Percentiles rank a stretch among this genome's conserved stretches.
Evolutionary conservation across 2,329 filamentous ascomycete species (phyloP).

Genomic region (Colletotrichum sp.): DNA sequence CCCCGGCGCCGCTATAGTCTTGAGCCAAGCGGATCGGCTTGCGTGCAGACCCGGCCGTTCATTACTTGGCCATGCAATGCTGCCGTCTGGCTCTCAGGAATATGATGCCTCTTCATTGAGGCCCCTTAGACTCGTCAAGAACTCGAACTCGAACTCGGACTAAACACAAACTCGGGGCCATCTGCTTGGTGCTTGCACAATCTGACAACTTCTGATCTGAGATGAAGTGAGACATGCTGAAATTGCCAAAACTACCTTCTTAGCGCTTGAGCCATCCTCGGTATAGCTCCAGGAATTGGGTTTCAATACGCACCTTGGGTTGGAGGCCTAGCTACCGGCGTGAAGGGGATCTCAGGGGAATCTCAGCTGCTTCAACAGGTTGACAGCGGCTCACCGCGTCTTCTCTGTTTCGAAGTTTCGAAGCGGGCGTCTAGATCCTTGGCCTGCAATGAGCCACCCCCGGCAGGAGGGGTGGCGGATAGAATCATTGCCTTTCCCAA

Average conservation of each 20-base stretch:
- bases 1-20: background rate
- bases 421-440: background rate
- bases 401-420: constrained; percentile 1
- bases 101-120: background rate
- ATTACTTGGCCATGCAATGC: background rate
- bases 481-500: background rate
- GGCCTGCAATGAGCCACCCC: background rate
- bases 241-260: background rate
- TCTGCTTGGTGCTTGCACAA: background rate
- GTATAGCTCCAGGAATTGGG: background rate
- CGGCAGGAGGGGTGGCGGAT: background rate
- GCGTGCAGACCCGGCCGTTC: background rate
- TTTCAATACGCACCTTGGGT: background rate
- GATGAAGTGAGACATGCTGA: background rate
- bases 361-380: background rate
- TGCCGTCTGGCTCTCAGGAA: background rate
- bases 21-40: background rate
- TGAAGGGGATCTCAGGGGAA: background rate
- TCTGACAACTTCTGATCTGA: background rate
- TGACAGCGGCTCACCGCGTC: constrained; percentile 15
- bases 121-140: background rate
- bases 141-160: background rate
- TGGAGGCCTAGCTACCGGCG: background rate
- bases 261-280: background rate
- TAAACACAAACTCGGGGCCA: background rate